Evolutionary conservation across 441 rosid genomes (phyloP), one percentile per base, ranked within the genome.

Genomic region (Adansonia madagascariensis): DNA sequence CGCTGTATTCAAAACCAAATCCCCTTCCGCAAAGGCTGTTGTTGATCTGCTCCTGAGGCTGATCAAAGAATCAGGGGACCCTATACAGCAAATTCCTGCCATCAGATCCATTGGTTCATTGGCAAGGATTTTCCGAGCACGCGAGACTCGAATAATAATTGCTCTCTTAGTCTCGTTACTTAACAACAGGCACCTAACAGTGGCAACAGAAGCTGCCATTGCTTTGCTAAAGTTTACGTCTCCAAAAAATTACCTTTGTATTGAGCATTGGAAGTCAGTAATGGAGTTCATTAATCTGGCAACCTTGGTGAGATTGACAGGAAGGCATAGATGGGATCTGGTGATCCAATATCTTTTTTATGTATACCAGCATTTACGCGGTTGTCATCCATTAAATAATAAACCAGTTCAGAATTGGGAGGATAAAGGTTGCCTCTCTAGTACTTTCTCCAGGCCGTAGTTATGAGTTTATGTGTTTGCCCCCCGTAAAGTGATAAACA

Each of bases 71-170:
- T 49, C 79, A 1, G 84, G 86, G 8, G 76, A 20, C 76, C 81
- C 46, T 35, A 62, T 14, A 35, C 8, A 31, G 46, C 47, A 85
- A 22, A 44, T 88, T 55, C 86, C 88, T 0, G 90, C 93, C 3
- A 84, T 90, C 50, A 86, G 65, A 62, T 85, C 90, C 0, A 81
- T 90, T 4, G 93, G 93, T 8, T 90, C 88, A 0, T 73, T 88
- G 64, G 90, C 91, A 1, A 77, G 88, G 83, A 88, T 90, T n/a
- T 90, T 88, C 78, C 85, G 89, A 0, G 88, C 90, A 3, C 79
- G 90, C 11, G 91, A 88, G 61, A 84, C 15, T 35, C 24, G 84
- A 0, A 85, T 88, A 75, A 77, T 90, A 27, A 1, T 27, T 52
- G 65, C 72, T 70, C 86, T 89, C 0, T 76, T 90, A 4, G 90